A percentile compares a stretch with the other conserved stretches of the same genome.
Conservation (phyloP, 2,329 filamentous ascomycete species). For the Onygena corvina region DNA sequence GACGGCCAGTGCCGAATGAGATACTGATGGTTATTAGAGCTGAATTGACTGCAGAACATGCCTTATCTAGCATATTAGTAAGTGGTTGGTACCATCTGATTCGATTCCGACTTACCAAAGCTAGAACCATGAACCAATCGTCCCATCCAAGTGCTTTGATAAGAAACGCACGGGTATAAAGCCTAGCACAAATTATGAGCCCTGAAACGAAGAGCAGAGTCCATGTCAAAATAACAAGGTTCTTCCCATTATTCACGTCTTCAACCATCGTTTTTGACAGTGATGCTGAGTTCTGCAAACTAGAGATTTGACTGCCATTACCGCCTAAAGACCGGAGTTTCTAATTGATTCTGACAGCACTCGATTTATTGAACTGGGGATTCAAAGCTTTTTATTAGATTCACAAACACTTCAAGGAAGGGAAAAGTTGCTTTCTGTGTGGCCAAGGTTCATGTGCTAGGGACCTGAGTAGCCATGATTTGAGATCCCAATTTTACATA, state of each 20-base stretch:
- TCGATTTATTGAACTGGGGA: too few species aligned
- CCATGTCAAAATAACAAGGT: conserved; percentile 9
- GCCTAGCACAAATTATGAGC: conserved; percentile 8
- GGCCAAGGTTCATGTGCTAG: too few species aligned
- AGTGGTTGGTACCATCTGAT: not conserved
- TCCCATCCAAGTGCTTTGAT: conserved; percentile 13
- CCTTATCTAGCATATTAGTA: conserved; percentile 1
- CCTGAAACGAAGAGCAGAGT: conserved; percentile 8
- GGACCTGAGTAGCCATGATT: too few species aligned
- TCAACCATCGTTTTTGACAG: conserved; percentile 4
- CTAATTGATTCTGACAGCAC: too few species aligned
- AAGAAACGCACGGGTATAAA: conserved; percentile 9
- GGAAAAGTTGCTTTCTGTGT: too few species aligned
- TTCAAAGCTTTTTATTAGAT: too few species aligned
- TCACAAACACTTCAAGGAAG: too few species aligned
- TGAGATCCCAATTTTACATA: too few species aligned
- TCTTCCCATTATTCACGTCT: conserved; percentile 9
- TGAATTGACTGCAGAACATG: conserved; percentile 6
- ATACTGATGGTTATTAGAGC: conserved; percentile 10
- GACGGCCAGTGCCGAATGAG: conserved; percentile 11
- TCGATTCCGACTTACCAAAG: conserved; percentile 10
- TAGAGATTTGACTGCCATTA: too few species aligned
- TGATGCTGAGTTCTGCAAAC: too few species aligned
- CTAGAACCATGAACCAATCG: conserved; percentile 13
- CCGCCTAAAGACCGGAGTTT: too few species aligned